These are phyloP conservation scores for Serpula lacrymans DNA, from an alignment of 768 basidiomycete species.

Conservation along the genomic window DNA sequence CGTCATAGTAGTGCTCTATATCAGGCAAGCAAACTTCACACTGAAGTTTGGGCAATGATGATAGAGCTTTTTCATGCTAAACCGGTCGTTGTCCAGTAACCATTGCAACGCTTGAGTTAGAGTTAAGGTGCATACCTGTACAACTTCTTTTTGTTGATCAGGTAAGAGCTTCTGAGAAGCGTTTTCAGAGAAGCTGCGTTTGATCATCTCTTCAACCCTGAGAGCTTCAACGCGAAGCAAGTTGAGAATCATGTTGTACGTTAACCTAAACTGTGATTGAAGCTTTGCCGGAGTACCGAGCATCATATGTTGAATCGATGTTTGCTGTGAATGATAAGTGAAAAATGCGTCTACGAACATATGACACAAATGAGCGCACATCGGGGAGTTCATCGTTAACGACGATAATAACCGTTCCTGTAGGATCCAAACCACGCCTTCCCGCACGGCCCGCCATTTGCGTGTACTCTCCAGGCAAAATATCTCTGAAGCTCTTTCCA, in stretches of 20 bases:
- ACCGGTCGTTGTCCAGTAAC: constrained; percentile 7
- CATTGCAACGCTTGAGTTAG: constrained; percentile 6
- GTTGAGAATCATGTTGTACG: constrained; percentile 99
- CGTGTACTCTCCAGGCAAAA: constrained; percentile 91
- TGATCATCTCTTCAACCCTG: constrained; percentile 99
- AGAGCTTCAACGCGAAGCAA: constrained; percentile 93
- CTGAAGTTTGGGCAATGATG: constrained; percentile 56
- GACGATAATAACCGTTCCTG: constrained; percentile 92
- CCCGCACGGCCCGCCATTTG: constrained; percentile 99
- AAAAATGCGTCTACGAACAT: not conserved
- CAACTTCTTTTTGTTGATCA: constrained; percentile 86
- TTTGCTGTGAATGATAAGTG: constrained; percentile 46
- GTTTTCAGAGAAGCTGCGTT: constrained; percentile 98
- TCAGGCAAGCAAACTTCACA: constrained; percentile 71
- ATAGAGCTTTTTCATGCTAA: constrained; percentile 71
- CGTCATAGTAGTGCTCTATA: constrained; percentile 76
- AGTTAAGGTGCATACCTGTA: constrained; percentile 52
- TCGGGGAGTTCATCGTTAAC: constrained; percentile 84
- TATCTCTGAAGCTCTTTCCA: constrained; percentile 86
- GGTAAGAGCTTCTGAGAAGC: constrained; percentile 89
- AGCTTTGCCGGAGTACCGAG: constrained; percentile 91
- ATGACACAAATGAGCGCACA: constrained; percentile 38
- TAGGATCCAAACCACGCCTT: constrained; percentile 89
- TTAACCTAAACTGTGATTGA: constrained; percentile 93
- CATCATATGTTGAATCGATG: constrained; percentile 81